Evolutionary conservation across 805 yeast genomes (phyloP), one percentile per base, ranked within the genome.

Genomic region (Myxozyma mucilagina): DNA sequence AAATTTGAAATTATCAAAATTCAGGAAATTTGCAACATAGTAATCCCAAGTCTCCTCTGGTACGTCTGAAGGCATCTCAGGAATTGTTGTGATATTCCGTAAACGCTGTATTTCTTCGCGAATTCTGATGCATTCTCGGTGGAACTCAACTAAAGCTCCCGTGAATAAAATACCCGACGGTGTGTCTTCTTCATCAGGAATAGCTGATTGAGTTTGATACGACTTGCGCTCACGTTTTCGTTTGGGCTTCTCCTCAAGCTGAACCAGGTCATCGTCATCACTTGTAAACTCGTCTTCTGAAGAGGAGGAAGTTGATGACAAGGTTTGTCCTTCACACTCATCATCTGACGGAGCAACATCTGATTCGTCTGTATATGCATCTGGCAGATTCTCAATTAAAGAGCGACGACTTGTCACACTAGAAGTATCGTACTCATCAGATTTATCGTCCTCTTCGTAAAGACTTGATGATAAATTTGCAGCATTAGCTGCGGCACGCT

Each of bases 1-100:
- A 42, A 62, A 62, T 13, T 59, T 38, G 41, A 62, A 62, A 13
- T 51, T 56, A 11, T 52, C 31, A 8, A 38, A 16, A 29, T 62
- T 47, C 9, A 62, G 32, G 34, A 62, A 62, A 31, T 59, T 60
- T 9, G 60, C 24, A 10, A 63, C 61, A 36, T 42, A 57, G 24
- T 56, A 59, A 29, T 61, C 63, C 67, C 67, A 63, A 1, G 67
- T 60, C 44, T 54, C 58, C 10, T 55, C 56, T 10, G 63, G 64
- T 18, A 63, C 65, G 39, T 61, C 66, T 8, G 58, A 45, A 14
- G 67, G 67, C 48, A 61, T 57, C 53, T 63, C 67, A 16, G 67
- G 66, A 39, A 61, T 54, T 45, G 66, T 51, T 7, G 61, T 54
- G 34, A 43, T 51, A 52, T 57, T 49, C 38, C 54, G 32, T 34